phyloP scores from a whole-genome alignment of 2,329 filamentous ascomycete species.

The Colletotrichum acutatum region DNA sequence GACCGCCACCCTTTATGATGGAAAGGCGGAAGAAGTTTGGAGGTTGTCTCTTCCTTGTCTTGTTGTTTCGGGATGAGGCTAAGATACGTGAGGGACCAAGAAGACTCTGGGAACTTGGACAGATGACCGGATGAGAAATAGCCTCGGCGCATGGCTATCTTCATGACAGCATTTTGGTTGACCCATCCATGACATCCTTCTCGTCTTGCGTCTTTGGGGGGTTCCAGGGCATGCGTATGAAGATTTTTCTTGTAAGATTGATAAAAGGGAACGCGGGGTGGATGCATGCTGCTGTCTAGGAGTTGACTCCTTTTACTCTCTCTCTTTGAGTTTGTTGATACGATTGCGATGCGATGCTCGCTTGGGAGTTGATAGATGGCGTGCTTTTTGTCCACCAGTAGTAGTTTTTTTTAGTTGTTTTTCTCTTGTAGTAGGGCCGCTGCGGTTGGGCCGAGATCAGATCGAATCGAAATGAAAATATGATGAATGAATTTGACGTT shows the following conservation, averaged over 20 bases:
- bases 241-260: background rate
- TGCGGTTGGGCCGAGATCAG: background rate
- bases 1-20: slow-evolving; percentile 3
- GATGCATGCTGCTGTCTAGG: background rate
- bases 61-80: background rate
- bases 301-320: background rate
- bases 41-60: background rate
- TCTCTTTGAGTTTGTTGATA: background rate
- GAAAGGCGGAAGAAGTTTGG: background rate
- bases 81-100: background rate
- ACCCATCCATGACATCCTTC: too few species aligned
- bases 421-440: background rate
- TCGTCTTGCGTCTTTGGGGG: background rate
- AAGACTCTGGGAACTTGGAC: background rate
- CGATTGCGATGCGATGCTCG: background rate
- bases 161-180: background rate
- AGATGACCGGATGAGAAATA: background rate
- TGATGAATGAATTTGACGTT: background rate
- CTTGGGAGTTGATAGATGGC: background rate
- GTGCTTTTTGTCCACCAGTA: background rate
- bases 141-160: background rate
- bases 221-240: background rate
- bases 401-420: background rate
- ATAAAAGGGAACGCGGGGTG: background rate
- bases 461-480: background rate